A percentile compares a stretch with the other conserved stretches of the same genome.
phyloP scores from a whole-genome alignment of 768 basidiomycete species.

The Strobilomyces echinocephalus region DNA sequence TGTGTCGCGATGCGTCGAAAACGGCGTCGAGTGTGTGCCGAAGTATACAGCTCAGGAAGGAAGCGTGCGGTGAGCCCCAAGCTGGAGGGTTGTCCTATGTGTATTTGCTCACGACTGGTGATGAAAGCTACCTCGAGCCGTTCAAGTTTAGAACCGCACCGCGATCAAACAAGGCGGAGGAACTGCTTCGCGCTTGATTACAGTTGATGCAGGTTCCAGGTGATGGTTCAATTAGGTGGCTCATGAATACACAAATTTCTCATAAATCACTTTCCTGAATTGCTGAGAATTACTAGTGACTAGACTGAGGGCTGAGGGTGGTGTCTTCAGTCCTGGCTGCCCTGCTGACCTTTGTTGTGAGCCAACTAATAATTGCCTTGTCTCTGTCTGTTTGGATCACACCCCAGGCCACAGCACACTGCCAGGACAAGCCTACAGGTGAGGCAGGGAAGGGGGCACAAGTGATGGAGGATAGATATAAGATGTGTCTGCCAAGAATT shows the following conservation, averaged over 20 bases:
- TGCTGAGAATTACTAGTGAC: too few species aligned
- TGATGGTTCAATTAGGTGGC: neutral
- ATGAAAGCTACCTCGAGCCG: conserved; percentile 4
- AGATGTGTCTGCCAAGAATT: too few species aligned
- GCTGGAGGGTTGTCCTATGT: neutral
- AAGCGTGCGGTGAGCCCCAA: neutral
- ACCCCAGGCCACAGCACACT: too few species aligned
- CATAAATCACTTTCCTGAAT: neutral
- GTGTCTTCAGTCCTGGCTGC: too few species aligned
- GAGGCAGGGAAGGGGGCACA: too few species aligned
- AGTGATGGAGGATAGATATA: too few species aligned
- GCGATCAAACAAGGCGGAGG: conserved; percentile 4
- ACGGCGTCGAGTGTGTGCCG: neutral
- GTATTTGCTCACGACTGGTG: neutral
- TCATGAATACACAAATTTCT: neutral
- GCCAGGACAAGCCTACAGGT: too few species aligned
- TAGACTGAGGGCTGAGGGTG: too few species aligned
- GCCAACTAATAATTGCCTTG: too few species aligned
- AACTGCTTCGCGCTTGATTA: neutral
- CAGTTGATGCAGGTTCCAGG: neutral
- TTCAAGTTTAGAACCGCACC: conserved; percentile 10
- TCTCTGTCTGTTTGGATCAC: too few species aligned
- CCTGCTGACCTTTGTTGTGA: too few species aligned
- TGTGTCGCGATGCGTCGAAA: conserved; percentile 3
- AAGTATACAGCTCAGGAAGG: conserved; percentile 3